phyloP scores from a whole-genome alignment of 2,329 filamentous ascomycete genomes.

The Alternaria brassicicola region DNA sequence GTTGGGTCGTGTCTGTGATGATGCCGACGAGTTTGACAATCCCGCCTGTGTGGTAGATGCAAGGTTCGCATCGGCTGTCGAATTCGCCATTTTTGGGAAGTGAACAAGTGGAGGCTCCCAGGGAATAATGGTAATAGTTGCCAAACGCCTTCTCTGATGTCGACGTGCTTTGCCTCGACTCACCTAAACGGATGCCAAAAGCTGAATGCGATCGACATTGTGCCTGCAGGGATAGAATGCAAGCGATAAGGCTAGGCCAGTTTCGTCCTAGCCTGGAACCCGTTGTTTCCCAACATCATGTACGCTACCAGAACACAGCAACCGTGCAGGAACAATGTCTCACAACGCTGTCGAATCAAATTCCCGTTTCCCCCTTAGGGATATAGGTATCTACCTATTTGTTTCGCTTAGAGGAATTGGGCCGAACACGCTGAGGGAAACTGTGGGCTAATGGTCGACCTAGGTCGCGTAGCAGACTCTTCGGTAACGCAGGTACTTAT shows the following conservation, averaged over 20 bases:
- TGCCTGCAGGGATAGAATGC: conserved; percentile 1
- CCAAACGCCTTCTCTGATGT: neutral
- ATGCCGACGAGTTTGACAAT: neutral
- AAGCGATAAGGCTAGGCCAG: neutral
- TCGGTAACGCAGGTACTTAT: neutral
- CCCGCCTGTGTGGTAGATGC: neutral
- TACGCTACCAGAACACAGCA: neutral
- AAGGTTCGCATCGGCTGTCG: neutral
- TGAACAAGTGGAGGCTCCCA: neutral
- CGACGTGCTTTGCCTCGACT: neutral
- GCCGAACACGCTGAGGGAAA: neutral
- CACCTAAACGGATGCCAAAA: neutral
- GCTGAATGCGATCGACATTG: conserved; percentile 11
- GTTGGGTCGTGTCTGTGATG: neutral
- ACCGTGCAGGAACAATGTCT: neutral
- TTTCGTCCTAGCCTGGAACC: neutral
- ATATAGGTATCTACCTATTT: neutral
- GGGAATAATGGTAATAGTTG: neutral
- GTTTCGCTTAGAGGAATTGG: neutral
- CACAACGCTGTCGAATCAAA: too few species aligned
- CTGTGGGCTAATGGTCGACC: neutral
- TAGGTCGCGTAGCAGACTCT: neutral
- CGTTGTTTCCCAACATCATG: neutral
- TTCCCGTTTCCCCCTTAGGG: too few species aligned
- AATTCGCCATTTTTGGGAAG: neutral